Evolutionary conservation across 2,329 filamentous ascomycete species (phyloP), one percentile per base, ranked within the genome.

Genomic region (Fusarium nelsonii): DNA sequence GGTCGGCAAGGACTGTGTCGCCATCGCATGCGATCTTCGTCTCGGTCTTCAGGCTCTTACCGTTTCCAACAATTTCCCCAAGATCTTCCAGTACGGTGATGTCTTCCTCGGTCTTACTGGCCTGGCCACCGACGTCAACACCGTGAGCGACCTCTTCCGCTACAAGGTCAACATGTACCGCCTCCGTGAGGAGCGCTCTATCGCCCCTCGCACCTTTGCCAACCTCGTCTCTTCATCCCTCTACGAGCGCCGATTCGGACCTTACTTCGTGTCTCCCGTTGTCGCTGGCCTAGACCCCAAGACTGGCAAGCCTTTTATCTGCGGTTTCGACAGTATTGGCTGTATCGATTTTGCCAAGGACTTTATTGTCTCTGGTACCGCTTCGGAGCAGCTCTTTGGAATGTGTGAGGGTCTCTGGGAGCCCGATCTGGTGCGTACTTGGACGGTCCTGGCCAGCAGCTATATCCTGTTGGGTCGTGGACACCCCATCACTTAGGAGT

Each of bases 91-190:
- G 82, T 98, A 97, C 87, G 94, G 93, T 78, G 93, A 95, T 65
- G 93, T 96, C 76, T 97, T 97, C 83, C 92, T 99, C 36, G 96
- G 96, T 58, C 90, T 99, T 65, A 98, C 96, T 6, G 96, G 96
- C 58, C 92, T 99, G 52, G 96, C 96, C 65, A 99, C 96, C 75
- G 96, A 99, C 81, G 94, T 99, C 71, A 89, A 88, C 71, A 98
- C 95, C 74, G 95, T 99, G 74, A 92, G 91, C 76, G 95, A 99
- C 83, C 91, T 98, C 73, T 97, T 99, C 88, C 94, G 96, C 78
- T 98, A 97, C 90, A 99, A 99, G 88, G 93, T 97, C 81, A 99
- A 99, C 88, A 97, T 99, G 92, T 99, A 99, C 88, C 92, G 96
- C 72, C 89, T 99, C 77, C 93, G 96, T 78, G 96, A 99, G 87